These are phyloP conservation scores for Aspergillus sclerotioniger DNA, from an alignment of 495 filamentous ascomycete genomes.

Conservation along the genomic window DNA sequence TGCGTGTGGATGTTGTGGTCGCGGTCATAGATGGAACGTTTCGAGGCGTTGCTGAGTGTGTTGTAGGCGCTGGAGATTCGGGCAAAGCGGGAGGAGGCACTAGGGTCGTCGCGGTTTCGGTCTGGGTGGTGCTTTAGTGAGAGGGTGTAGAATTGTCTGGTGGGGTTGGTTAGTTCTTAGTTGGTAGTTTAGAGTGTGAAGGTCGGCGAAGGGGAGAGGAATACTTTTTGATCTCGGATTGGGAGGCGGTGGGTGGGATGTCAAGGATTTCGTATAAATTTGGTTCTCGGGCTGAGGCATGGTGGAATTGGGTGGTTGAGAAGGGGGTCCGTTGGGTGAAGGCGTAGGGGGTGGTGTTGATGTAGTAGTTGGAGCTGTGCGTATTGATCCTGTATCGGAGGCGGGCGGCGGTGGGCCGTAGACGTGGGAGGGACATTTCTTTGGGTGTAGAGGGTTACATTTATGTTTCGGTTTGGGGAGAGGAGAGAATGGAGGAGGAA, in stretches of 20 bases:
- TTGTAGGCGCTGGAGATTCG: conserved; percentile 84
- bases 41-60: conserved; percentile 65
- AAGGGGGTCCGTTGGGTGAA: conserved; percentile 24
- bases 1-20: conserved; percentile 50
- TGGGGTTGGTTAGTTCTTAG: conserved; percentile 2
- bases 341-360: not conserved
- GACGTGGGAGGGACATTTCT: conserved; percentile 23
- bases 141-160: conserved; percentile 79
- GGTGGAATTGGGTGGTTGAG: conserved; percentile 36
- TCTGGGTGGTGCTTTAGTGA: conserved; percentile 94
- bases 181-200: too few species aligned
- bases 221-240: conserved; percentile 81
- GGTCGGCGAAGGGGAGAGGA: conserved; percentile 1
- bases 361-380: not conserved
- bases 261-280: conserved; percentile 80
- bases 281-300: conserved; percentile 43
- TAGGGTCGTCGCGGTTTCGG: conserved; percentile 73
- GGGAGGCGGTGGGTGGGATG: conserved; percentile 63
- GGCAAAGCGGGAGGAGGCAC: conserved; percentile 76
- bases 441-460: conserved; percentile 1
- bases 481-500: not conserved
- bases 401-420: conserved; percentile 11
- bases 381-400: not conserved
- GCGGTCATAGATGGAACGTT: conserved; percentile 77
- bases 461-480: conserved; percentile 1